These are phyloP conservation scores for Epichloe coenophiala DNA, from an alignment of 2,329 filamentous ascomycete genomes.

Conservation along the genomic window DNA sequence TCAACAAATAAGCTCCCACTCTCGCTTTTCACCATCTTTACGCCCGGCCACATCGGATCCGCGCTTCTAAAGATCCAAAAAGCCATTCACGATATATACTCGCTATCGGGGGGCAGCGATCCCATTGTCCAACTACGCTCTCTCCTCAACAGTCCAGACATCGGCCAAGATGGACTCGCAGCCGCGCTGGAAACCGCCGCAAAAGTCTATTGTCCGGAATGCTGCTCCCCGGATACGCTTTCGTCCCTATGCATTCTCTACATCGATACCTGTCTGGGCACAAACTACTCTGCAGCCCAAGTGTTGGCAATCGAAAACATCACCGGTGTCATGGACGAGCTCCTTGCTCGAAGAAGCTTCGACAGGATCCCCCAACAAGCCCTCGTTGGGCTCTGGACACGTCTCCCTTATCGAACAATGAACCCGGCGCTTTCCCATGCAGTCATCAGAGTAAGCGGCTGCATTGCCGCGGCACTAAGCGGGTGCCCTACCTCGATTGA, in stretches of 20 bases:
- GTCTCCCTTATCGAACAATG: conserved; percentile 23
- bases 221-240: conserved; percentile 13
- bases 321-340: conserved; percentile 28
- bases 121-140: conserved; percentile 12
- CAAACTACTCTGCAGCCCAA: conserved; percentile 30
- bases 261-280: conserved; percentile 24
- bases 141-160: conserved; percentile 16
- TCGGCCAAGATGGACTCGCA: conserved; percentile 23
- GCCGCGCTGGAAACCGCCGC: conserved; percentile 21
- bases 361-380: conserved; percentile 18
- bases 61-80: conserved; percentile 28
- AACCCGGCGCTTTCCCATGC: conserved; percentile 37
- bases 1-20: conserved; percentile 9
- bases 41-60: conserved; percentile 11
- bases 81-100: conserved; percentile 23
- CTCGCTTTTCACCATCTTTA: conserved; percentile 10
- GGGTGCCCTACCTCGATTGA: conserved; percentile 7
- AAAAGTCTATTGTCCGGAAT: conserved; percentile 17
- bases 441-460: conserved; percentile 33
- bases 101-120: conserved; percentile 12
- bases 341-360: conserved; percentile 17
- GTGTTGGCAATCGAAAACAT: conserved; percentile 34
- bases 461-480: conserved; percentile 24
- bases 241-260: conserved; percentile 29
- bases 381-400: conserved; percentile 28